phyloP scores from a whole-genome alignment of 2,329 filamentous ascomycete genomes.

The Meredithiella fracta region DNA sequence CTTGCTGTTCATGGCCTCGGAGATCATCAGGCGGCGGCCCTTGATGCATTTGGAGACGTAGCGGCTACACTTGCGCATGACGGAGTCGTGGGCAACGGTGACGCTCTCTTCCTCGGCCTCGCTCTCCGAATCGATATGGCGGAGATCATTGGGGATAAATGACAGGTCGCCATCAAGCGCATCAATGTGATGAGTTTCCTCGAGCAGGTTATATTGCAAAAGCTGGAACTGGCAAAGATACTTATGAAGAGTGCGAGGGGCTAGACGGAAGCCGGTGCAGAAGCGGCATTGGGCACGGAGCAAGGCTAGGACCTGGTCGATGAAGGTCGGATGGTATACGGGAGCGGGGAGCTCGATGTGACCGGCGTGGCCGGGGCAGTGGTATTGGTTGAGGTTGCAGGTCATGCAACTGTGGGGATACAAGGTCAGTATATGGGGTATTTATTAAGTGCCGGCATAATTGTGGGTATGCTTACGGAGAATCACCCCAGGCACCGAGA shows the following conservation, averaged over 20 bases:
- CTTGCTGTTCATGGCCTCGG: slow-evolving; percentile 45
- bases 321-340: slow-evolving; percentile 91
- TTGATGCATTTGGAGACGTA: slow-evolving; percentile 49
- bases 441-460: not conserved
- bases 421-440: not conserved
- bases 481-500: slow-evolving; percentile 75
- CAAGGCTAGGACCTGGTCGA: slow-evolving; percentile 77
- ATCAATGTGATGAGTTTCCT: slow-evolving; percentile 46
- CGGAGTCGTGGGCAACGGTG: slow-evolving; percentile 30
- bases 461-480: slow-evolving; percentile 39
- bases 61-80: slow-evolving; percentile 36
- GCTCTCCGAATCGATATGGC: slow-evolving; percentile 32
- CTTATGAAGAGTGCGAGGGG: slow-evolving; percentile 58
- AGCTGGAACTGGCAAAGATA: slow-evolving; percentile 74
- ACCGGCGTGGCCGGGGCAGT: slow-evolving; percentile 82
- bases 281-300: slow-evolving; percentile 79
- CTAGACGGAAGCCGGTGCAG: slow-evolving; percentile 71
- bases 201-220: slow-evolving; percentile 66
- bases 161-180: slow-evolving; percentile 31
- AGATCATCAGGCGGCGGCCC: slow-evolving; percentile 33
- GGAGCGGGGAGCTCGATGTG: slow-evolving; percentile 89
- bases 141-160: slow-evolving; percentile 24
- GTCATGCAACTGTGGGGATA: slow-evolving; percentile 56
- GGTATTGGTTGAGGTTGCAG: slow-evolving; percentile 66
- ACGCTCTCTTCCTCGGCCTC: slow-evolving; percentile 50